Evolutionary conservation across 139 green algal species (phyloP).

Genomic region (Chlamydomonas eustigma): DNA sequence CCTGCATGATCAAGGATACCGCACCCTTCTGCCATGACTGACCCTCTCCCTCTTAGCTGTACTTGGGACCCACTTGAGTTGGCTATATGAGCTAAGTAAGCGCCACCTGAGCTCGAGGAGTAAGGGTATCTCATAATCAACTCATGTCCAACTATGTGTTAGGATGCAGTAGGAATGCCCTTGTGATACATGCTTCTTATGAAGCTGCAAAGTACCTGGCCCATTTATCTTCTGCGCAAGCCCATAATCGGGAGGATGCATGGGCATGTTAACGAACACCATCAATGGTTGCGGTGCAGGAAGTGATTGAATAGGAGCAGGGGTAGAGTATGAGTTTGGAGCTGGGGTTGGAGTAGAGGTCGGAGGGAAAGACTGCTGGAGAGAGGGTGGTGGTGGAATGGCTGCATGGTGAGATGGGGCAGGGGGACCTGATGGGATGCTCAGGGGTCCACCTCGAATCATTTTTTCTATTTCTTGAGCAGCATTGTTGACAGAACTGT

Average conservation of each 20-base stretch:
- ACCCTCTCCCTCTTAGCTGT: neutral
- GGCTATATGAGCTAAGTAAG: neutral
- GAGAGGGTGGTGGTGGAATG: neutral
- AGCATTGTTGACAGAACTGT: slow-evolving; percentile 37
- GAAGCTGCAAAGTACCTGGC: too few species aligned
- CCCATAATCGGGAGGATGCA: slow-evolving; percentile 10
- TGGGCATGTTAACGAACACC: neutral
- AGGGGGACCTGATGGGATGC: slow-evolving; percentile 24
- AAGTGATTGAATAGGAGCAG: neutral
- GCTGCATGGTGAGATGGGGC: neutral
- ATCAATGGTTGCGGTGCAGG: neutral
- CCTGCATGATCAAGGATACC: too few species aligned
- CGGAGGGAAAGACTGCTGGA: neutral
- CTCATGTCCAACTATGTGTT: too few species aligned
- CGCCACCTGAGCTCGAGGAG: too few species aligned
- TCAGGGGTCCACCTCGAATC: slow-evolving; percentile 24
- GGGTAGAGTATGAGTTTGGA: neutral
- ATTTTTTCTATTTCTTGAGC: slow-evolving; percentile 34
- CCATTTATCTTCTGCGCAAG: slow-evolving; percentile 36
- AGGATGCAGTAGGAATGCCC: too few species aligned
- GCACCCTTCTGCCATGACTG: neutral
- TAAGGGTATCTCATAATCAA: too few species aligned
- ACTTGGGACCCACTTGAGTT: neutral
- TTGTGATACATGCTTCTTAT: too few species aligned
- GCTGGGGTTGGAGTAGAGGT: neutral